Evolutionary conservation across 2,329 filamentous ascomycete species (phyloP).

Genomic region (Aspergillus novoparasiticus): DNA sequence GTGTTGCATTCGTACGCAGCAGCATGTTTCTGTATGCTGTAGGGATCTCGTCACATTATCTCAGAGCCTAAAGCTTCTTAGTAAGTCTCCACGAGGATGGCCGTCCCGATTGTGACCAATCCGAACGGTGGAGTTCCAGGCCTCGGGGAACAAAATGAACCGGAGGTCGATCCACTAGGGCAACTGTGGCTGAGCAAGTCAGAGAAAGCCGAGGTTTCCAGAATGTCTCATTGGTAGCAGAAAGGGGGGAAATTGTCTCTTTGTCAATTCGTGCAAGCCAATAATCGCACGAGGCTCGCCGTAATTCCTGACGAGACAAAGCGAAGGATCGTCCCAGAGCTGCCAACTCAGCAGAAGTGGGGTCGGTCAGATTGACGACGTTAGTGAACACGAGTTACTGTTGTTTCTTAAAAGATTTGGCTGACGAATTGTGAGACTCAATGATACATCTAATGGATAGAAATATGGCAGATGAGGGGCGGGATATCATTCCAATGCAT

Average conservation of each 20-base stretch:
- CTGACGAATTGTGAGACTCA: background rate
- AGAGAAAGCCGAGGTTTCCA: constrained; percentile 11
- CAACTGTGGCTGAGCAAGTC: constrained; percentile 11
- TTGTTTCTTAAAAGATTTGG: constrained; percentile 3
- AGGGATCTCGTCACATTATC: constrained; percentile 17
- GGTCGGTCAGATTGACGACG: constrained; percentile 8
- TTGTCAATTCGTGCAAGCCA: constrained; percentile 15
- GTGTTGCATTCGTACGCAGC: constrained; percentile 11
- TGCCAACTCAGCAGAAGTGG: constrained; percentile 26
- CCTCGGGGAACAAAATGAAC: constrained; percentile 14
- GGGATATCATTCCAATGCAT: background rate
- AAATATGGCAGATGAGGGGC: background rate
- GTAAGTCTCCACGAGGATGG: constrained; percentile 18
- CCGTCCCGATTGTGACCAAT: constrained; percentile 21
- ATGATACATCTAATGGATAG: background rate
- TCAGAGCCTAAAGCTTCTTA: constrained; percentile 6
- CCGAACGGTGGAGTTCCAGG: constrained; percentile 19
- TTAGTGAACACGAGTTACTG: constrained; percentile 5
- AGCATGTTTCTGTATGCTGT: constrained; percentile 10
- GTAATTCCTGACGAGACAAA: constrained; percentile 2
- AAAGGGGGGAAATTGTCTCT: constrained; percentile 12
- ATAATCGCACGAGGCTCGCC: constrained; percentile 12
- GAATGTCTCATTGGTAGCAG: constrained; percentile 20
- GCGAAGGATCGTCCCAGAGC: constrained; percentile 17
- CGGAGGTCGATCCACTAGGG: constrained; percentile 15